A percentile compares a stretch with the other conserved stretches of the same genome.
Conservation (phyloP, 179 eudicot species). For the Drosera spatulata region DNA sequence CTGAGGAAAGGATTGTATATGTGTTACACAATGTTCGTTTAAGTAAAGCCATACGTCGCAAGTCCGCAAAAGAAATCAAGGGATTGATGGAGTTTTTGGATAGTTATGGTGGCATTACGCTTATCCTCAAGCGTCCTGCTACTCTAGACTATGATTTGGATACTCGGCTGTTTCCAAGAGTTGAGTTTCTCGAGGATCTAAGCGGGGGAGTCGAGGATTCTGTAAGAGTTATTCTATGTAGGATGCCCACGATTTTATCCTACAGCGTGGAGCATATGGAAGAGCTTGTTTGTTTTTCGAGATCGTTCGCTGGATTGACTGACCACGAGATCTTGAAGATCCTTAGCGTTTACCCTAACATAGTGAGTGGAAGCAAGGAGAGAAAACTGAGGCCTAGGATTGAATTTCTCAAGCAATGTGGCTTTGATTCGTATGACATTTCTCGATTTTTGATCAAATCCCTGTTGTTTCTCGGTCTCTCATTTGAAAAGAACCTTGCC, state of each 20-base stretch:
- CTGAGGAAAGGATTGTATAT: slow-evolving; percentile 50
- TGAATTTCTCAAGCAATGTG: slow-evolving; percentile 71
- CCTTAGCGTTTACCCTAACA: slow-evolving; percentile 57
- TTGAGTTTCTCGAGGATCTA: slow-evolving; percentile 48
- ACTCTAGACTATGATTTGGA: slow-evolving; percentile 69
- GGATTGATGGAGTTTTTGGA: slow-evolving; percentile 43
- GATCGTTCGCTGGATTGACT: slow-evolving; percentile 56
- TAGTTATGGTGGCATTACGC: slow-evolving; percentile 49
- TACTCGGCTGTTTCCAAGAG: slow-evolving; percentile 54
- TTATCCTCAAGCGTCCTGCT: slow-evolving; percentile 50
- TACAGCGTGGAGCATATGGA: slow-evolving; percentile 56
- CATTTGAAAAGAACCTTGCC: slow-evolving; percentile 72
- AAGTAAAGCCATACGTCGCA: slow-evolving; percentile 54
- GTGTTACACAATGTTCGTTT: slow-evolving; percentile 63
- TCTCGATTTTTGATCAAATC: slow-evolving; percentile 58
- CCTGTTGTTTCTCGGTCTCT: slow-evolving; percentile 63
- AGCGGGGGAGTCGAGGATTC: slow-evolving; percentile 60
- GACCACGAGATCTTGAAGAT: slow-evolving; percentile 63
- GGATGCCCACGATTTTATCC: slow-evolving; percentile 62
- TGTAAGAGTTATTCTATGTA: slow-evolving; percentile 37
- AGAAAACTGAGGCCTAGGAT: slow-evolving; percentile 72
- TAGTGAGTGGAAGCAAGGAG: slow-evolving; percentile 71
- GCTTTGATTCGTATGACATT: slow-evolving; percentile 56
- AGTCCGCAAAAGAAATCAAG: slow-evolving; percentile 53
- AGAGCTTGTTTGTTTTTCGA: slow-evolving; percentile 64